Conservation (phyloP, 345 rosid genomes). For the Moricandia arvensis region DNA sequence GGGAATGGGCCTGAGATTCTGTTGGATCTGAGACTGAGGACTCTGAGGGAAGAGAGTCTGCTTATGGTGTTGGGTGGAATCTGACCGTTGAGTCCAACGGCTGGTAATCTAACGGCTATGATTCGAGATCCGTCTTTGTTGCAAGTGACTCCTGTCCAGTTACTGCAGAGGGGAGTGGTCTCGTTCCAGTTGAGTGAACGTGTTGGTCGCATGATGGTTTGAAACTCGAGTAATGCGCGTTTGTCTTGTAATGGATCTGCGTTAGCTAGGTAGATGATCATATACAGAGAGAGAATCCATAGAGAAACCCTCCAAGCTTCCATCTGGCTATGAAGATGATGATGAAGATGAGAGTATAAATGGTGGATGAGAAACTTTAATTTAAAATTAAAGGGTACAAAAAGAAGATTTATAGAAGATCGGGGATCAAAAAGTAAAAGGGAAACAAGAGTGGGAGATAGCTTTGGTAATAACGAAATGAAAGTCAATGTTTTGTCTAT, state of each 20-base stretch:
- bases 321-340: conserved; percentile 13
- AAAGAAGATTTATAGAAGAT: conserved; percentile 51
- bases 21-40: conserved; percentile 89
- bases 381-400: conserved; percentile 37
- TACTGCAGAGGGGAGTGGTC: conserved; percentile 53
- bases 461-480: conserved; percentile 34
- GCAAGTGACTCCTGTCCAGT: conserved; percentile 87
- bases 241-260: conserved; percentile 67
- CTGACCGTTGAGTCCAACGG: conserved; percentile 79
- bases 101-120: conserved; percentile 76
- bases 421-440: conserved; percentile 47
- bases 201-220: conserved; percentile 51
- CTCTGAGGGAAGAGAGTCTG: conserved; percentile 64
- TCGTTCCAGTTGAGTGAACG: conserved; percentile 74
- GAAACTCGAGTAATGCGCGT: conserved; percentile 81
- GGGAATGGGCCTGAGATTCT: conserved; percentile 67
- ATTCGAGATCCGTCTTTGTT: conserved; percentile 57
- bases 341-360: conserved; percentile 12
- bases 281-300: conserved; percentile 34
- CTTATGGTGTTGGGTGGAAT: conserved; percentile 82
- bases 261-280: conserved; percentile 32
- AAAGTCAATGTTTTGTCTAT: conserved; percentile 24
- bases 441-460: conserved; percentile 34
- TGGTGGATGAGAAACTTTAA: conserved; percentile 34
- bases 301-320: conserved; percentile 35